phyloP scores from a whole-genome alignment of 2,329 filamentous ascomycete genomes.

The Apiospora phragmitis region DNA sequence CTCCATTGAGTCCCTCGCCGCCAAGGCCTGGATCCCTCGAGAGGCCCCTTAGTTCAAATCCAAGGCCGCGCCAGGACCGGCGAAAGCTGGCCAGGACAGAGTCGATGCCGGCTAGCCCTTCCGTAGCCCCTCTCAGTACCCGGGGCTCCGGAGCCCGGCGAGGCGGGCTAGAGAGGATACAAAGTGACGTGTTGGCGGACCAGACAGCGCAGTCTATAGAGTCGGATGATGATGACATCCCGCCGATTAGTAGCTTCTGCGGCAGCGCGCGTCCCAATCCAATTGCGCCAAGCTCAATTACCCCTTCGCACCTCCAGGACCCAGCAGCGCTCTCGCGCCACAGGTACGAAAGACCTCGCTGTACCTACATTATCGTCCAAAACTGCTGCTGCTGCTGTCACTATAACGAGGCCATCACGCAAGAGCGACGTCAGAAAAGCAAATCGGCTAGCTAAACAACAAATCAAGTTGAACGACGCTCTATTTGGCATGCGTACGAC shows the following conservation, averaged over 20 bases:
- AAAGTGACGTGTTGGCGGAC: conserved; percentile 20
- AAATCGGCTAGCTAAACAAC: conserved; percentile 10
- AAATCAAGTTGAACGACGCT: conserved; percentile 19
- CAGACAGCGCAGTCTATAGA: not conserved
- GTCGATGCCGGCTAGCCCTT: conserved; percentile 23
- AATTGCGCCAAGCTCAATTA: not conserved
- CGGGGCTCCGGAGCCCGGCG: not conserved
- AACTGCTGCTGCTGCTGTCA: too few species aligned
- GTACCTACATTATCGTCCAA: not conserved
- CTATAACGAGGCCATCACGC: not conserved
- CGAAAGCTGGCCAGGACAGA: conserved; percentile 31
- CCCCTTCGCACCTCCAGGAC: not conserved
- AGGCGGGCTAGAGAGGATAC: conserved; percentile 21
- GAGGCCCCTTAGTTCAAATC: not conserved
- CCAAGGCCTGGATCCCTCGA: not conserved
- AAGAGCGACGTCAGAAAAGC: not conserved
- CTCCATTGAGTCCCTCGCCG: not conserved
- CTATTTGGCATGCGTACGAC: conserved; percentile 28
- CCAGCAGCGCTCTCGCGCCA: not conserved
- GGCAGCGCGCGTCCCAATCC: conserved; percentile 13
- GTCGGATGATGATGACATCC: conserved; percentile 23
- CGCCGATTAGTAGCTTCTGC: conserved; percentile 24
- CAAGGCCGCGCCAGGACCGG: not conserved
- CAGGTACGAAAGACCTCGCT: not conserved
- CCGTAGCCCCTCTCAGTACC: not conserved